These are phyloP conservation scores for Cardamine chenopodiifolia DNA, from an alignment of 345 rosid species.

Conservation along the genomic window DNA sequence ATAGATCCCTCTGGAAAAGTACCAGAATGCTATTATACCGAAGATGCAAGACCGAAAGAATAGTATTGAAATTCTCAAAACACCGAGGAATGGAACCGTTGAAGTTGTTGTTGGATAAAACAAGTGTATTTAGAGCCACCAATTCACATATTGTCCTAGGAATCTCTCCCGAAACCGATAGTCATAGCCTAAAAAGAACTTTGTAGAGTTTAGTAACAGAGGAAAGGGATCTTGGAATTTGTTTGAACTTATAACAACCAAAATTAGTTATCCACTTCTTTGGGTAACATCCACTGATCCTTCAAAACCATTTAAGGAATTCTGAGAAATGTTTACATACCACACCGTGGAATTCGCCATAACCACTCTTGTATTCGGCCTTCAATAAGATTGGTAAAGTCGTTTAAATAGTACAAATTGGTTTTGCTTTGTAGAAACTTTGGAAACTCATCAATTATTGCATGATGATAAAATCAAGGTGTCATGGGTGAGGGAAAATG, in stretches of 20 bases:
- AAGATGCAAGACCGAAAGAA: conserved; percentile 15
- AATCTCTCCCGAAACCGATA: conserved; percentile 24
- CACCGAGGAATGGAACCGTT: conserved; percentile 35
- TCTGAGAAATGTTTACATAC: conserved; percentile 26
- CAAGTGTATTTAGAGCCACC: conserved; percentile 11
- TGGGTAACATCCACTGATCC: conserved; percentile 23
- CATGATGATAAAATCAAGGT: conserved; percentile 1
- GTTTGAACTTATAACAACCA: conserved; percentile 37
- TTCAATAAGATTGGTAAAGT: conserved; percentile 34
- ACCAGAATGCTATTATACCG: conserved; percentile 30
- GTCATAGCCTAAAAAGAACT: not conserved
- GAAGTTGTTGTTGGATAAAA: conserved; percentile 39
- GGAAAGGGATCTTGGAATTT: not conserved
- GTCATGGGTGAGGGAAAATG: not conserved
- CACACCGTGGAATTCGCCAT: not conserved
- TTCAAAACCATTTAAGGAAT: conserved; percentile 4
- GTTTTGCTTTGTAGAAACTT: conserved; percentile 9
- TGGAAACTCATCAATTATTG: conserved; percentile 33
- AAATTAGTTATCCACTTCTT: not conserved
- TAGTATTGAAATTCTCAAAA: not conserved
- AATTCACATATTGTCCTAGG: conserved; percentile 12
- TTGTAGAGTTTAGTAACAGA: not conserved
- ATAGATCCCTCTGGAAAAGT: not conserved
- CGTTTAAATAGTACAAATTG: not conserved
- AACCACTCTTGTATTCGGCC: conserved; percentile 25